These are phyloP conservation scores for Betula pendula DNA, from an alignment of 306 rosid genomes.

Conservation along the genomic window DNA sequence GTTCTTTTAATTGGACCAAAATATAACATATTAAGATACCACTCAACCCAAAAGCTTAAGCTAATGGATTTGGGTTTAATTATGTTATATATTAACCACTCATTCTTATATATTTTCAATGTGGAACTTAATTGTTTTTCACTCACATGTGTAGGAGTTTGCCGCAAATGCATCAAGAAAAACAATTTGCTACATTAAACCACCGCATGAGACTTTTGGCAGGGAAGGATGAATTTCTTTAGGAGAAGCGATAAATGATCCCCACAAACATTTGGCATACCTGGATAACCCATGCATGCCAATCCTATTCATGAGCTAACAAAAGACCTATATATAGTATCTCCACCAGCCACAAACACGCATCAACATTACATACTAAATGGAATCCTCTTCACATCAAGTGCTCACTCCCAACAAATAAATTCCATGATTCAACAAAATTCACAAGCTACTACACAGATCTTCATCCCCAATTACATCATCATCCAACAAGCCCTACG, in stretches of 20 bases:
- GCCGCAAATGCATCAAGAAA: background rate
- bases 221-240: background rate
- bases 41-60: too few species aligned
- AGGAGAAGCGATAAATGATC: background rate
- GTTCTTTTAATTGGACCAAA: too few species aligned
- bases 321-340: background rate
- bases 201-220: background rate
- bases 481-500: background rate
- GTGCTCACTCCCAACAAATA: background rate
- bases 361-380: background rate
- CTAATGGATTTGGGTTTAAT: too few species aligned
- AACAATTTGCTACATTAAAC: background rate
- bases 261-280: background rate
- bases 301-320: background rate
- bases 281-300: background rate
- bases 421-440: background rate
- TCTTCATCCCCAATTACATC: background rate
- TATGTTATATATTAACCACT: too few species aligned
- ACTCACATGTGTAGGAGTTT: background rate
- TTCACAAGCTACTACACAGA: conserved; percentile 20
- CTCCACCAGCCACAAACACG: background rate
- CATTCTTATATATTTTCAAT: too few species aligned
- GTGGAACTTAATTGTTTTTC: too few species aligned
- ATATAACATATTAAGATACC: too few species aligned
- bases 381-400: conserved; percentile 17